Evolutionary conservation across 2,329 filamentous ascomycete species (phyloP).

Genomic region (Hypoxylon sp.): DNA sequence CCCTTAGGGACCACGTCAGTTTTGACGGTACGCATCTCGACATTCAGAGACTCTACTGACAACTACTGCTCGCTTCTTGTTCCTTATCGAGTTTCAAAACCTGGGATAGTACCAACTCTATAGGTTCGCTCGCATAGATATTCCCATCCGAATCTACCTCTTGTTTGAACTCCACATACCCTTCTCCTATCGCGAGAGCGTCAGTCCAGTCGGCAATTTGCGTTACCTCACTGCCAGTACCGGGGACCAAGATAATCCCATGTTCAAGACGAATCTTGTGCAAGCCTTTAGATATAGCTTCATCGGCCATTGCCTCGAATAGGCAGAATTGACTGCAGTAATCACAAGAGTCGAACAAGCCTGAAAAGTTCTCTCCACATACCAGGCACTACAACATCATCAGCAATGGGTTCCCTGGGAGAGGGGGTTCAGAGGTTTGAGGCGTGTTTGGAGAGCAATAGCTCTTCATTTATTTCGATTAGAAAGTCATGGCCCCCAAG

Average conservation of each 20-base stretch:
- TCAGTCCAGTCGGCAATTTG: slow-evolving; percentile 12
- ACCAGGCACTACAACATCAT: slow-evolving; percentile 5
- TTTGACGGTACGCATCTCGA: background rate
- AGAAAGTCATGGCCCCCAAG: too few species aligned
- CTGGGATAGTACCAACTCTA: slow-evolving; percentile 12
- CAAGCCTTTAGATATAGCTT: slow-evolving; percentile 57
- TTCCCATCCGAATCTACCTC: background rate
- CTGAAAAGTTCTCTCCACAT: slow-evolving; percentile 10
- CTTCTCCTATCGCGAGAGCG: background rate
- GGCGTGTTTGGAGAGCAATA: too few species aligned
- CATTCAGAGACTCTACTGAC: background rate
- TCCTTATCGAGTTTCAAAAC: slow-evolving; percentile 1
- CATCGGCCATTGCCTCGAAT: slow-evolving; percentile 14
- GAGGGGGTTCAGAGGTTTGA: too few species aligned
- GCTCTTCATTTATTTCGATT: too few species aligned
- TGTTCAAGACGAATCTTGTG: slow-evolving; percentile 58
- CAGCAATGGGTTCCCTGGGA: too few species aligned
- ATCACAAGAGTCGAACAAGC: slow-evolving; percentile 18
- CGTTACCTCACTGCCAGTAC: slow-evolving; percentile 1
- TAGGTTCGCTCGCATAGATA: background rate
- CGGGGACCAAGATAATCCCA: slow-evolving; percentile 54
- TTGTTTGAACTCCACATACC: background rate
- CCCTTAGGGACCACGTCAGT: background rate
- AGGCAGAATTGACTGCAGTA: slow-evolving; percentile 18
- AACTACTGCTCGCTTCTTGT: background rate